Evolutionary conservation across 2,329 filamentous ascomycete genomes (phyloP), one percentile per base, ranked within the genome.

Genomic region (Pseudogymnoascus sp.): DNA sequence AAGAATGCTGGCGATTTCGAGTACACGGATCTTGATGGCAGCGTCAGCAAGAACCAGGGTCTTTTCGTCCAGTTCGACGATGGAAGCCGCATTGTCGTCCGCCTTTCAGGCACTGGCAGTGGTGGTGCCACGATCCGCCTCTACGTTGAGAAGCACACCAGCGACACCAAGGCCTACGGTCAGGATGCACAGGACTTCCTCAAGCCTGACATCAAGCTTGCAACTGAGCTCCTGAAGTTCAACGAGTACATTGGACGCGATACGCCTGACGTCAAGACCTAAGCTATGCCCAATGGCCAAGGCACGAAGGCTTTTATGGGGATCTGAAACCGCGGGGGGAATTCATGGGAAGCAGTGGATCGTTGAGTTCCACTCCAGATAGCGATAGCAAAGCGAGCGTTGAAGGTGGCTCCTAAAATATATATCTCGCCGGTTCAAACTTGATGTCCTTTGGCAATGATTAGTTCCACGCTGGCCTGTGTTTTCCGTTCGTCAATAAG

Each of bases 21-120:
- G 34, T 99, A 99, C 84, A 97, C 91, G 7, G 95, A 99, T 74
- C 87, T 99, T n/a, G 95, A 99, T 73, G 95, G 93, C 66, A 96
- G 91, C 68, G 91, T 97, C 63, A 89, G 91, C 73, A 91, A 92
- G 75, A 96, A 97, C 81, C 95, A 99, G 80, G 95, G 95, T 68
- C 86, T 99, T 70, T 99, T 90, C 74, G 90, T 93, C 75, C 90
- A 90, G 77, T 97, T 97, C 78, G 91, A 92, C 63, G 93, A 96
- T 65, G 93, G 93, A 67, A 96, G 91, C 79, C 89, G 95, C 69
- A 93, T 97, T 66, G 92, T 99, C 62, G 92, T 97, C 64, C 90
- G 95, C 71, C 82, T 99, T 65, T 97, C 93, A 1, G 95, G 95
- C 61, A 99, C 95, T 18, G 95, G 95, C 68, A 96, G 90, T 71